phyloP scores from a whole-genome alignment of 305 asterid species.

The Solanum chacoense region DNA sequence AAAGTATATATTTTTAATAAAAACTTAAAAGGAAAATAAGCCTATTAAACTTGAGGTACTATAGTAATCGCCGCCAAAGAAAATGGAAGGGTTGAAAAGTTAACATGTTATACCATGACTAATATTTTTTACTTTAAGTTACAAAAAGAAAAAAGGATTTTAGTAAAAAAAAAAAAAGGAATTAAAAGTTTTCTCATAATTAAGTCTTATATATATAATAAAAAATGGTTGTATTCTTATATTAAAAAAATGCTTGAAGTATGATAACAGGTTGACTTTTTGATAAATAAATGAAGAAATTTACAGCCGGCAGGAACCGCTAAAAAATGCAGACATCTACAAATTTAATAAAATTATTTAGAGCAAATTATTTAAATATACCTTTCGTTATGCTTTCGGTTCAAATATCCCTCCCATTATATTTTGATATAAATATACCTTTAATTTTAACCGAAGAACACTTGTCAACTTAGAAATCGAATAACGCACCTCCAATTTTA shows the following conservation, averaged over 20 bases:
- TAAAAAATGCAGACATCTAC: background rate
- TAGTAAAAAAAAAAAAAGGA: background rate
- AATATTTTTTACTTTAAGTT: background rate
- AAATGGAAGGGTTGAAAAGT: background rate
- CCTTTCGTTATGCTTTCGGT: too few relatives aligned
- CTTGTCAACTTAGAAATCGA: too few relatives aligned
- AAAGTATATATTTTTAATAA: too few relatives aligned
- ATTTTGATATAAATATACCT: too few relatives aligned
- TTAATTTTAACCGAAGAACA: too few relatives aligned
- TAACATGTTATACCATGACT: background rate
- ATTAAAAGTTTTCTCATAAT: background rate
- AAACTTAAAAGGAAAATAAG: background rate
- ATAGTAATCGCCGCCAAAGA: background rate
- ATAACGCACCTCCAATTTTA: too few relatives aligned
- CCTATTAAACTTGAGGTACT: background rate
- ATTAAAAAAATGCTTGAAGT: background rate
- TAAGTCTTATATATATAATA: background rate
- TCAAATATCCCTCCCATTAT: too few relatives aligned
- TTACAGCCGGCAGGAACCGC: background rate
- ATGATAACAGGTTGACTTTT: background rate
- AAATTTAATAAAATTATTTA: background rate
- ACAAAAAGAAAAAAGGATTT: background rate
- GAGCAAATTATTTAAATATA: too few relatives aligned
- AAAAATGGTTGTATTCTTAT: background rate
- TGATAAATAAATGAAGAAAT: background rate